Evolutionary conservation across 805 yeast species (phyloP).

Genomic region (Nadsonia fulvescens): DNA sequence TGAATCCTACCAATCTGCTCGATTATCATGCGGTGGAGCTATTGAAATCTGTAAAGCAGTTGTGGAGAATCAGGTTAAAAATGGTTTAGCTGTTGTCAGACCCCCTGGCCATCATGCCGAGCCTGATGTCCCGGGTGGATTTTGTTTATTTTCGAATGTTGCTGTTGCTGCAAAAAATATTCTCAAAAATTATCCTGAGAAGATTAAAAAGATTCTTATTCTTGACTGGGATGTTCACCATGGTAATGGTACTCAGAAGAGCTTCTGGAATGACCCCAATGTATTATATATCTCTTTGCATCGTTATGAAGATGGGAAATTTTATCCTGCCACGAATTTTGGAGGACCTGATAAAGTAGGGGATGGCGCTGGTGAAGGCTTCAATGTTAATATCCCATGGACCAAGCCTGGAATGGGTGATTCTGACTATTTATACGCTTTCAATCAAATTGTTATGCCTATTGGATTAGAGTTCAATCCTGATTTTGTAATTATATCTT

Average conservation of each 20-base stretch:
- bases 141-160: constrained; percentile 87
- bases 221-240: constrained; percentile 98
- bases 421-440: constrained; percentile 88
- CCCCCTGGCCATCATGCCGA: constrained; percentile 99
- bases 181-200: constrained; percentile 68
- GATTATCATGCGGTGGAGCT: constrained; percentile 88
- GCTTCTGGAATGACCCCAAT: constrained; percentile 74
- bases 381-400: constrained; percentile 87
- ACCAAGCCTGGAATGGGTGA: constrained; percentile 80
- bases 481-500: constrained; percentile 77
- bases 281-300: constrained; percentile 85
- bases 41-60: constrained; percentile 94
- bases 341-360: constrained; percentile 76
- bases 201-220: constrained; percentile 65
- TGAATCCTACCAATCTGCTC: constrained; percentile 74
- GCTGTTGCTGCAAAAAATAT: constrained; percentile 90
- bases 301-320: constrained; percentile 78
- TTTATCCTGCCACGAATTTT: constrained; percentile 83
- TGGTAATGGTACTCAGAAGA: constrained; percentile 95
- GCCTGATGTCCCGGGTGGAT: constrained; percentile 93
- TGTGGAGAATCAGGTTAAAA: constrained; percentile 79
- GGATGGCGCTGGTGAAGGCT: constrained; percentile 73
- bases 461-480: constrained; percentile 79
- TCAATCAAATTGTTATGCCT: constrained; percentile 72
- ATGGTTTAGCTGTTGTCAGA: constrained; percentile 83